Evolutionary conservation across 768 basidiomycete genomes (phyloP).

Genomic region (Astraeus odoratus): DNA sequence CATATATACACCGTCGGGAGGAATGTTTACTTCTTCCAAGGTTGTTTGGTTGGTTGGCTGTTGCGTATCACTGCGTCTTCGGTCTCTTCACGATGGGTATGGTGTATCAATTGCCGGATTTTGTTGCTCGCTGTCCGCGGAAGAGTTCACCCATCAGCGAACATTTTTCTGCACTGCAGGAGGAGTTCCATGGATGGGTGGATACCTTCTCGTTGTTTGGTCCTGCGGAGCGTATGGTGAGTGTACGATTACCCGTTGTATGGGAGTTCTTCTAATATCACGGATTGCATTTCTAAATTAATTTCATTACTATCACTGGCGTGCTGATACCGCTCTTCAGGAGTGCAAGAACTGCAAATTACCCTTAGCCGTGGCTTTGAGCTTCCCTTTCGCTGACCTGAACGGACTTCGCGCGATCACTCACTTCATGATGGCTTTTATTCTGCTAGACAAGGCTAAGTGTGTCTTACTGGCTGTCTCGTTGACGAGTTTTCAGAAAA

Average conservation of each 20-base stretch:
- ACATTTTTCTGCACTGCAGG: slow-evolving; percentile 9
- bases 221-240: slow-evolving; percentile 12
- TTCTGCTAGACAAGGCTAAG: slow-evolving; percentile 20
- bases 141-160: slow-evolving; percentile 13
- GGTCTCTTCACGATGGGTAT: background rate
- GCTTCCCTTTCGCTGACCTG: slow-evolving; percentile 14
- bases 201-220: slow-evolving; percentile 13
- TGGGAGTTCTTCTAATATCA: background rate
- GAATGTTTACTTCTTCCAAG: too few relatives aligned
- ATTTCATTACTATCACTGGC: background rate
- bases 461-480: background rate
- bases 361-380: slow-evolving; percentile 13
- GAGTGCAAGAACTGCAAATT: slow-evolving; percentile 19
- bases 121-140: slow-evolving; percentile 1
- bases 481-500: background rate
- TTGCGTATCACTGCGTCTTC: too few relatives aligned
- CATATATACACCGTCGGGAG: too few relatives aligned
- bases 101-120: slow-evolving; percentile 3
- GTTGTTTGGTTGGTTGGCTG: too few relatives aligned
- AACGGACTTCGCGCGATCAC: slow-evolving; percentile 13
- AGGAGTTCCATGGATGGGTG: slow-evolving; percentile 13
- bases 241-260: background rate
- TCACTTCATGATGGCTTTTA: slow-evolving; percentile 14
- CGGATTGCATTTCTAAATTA: background rate
- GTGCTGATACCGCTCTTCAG: background rate